Conservation (phyloP, 208 protist genomes). For the Vickermania ingenoplastis region DNA sequence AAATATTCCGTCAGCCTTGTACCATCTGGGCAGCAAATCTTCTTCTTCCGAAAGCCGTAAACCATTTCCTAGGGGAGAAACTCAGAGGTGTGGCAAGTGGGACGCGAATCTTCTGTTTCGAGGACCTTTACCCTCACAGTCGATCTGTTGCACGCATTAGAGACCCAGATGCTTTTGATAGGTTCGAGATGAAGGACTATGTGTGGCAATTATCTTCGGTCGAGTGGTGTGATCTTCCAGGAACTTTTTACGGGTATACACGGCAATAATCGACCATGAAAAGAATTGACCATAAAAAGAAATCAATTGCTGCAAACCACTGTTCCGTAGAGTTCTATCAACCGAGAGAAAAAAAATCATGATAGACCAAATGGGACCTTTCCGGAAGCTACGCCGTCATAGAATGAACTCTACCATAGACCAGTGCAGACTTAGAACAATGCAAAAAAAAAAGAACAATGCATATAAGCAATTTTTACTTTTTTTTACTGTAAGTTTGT, state of each 20-base stretch:
- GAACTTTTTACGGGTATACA: constrained; percentile 53
- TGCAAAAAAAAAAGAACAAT: no score
- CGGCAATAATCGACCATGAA: constrained; percentile 5
- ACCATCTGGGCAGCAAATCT: constrained; percentile 76
- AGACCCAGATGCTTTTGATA: constrained; percentile 67
- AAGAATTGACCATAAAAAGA: not conserved
- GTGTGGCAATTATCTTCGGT: constrained; percentile 57
- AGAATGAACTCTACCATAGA: not conserved
- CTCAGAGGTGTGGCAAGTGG: constrained; percentile 35
- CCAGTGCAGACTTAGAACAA: no score
- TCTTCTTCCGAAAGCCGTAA: constrained; percentile 50
- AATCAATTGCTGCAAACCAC: not conserved
- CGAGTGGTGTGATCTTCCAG: constrained; percentile 58
- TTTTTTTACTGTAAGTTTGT: no score
- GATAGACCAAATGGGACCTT: not conserved
- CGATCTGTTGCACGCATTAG: constrained; percentile 40
- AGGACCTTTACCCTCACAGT: constrained; percentile 69
- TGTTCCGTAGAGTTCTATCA: no score
- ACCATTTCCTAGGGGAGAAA: constrained; percentile 65
- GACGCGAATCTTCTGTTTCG: constrained; percentile 66
- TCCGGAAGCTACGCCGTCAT: not conserved
- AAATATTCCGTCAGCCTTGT: constrained; percentile 28
- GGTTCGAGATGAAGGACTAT: constrained; percentile 66
- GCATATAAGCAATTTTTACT: no score
- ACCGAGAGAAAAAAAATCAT: not conserved